Percentiles rank a stretch among this genome's conserved stretches.
These are phyloP conservation scores for Anthracocystis panici-leucophaei DNA, from an alignment of 1,284 basidiomycete genomes.

Conservation along the genomic window DNA sequence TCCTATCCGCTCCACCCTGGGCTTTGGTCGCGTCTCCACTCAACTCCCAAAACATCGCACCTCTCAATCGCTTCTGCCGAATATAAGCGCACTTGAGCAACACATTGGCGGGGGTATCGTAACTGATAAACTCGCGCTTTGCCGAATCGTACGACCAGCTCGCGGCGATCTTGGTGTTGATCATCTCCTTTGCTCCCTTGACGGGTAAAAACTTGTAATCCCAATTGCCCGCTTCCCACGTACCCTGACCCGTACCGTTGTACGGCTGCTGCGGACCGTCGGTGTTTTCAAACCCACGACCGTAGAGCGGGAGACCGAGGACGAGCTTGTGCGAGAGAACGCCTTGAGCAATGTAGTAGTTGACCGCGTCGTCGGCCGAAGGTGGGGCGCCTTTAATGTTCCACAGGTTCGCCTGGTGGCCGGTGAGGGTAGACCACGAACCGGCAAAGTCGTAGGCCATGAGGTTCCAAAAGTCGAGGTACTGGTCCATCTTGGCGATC, in stretches of 20 bases:
- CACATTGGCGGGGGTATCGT: conserved; percentile 79
- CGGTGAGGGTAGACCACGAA: conserved; percentile 77
- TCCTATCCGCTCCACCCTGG: conserved; percentile 48
- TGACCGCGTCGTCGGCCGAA: conserved; percentile 79
- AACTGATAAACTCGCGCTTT: conserved; percentile 82
- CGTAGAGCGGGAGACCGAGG: conserved; percentile 76
- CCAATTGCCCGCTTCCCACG: conserved; percentile 73
- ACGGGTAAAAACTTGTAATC: conserved; percentile 82
- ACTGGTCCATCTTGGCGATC: conserved; percentile 79
- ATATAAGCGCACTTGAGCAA: conserved; percentile 82
- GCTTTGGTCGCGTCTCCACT: conserved; percentile 65
- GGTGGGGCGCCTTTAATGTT: conserved; percentile 68
- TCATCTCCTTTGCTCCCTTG: conserved; percentile 76
- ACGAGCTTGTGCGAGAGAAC: conserved; percentile 81
- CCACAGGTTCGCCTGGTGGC: conserved; percentile 84
- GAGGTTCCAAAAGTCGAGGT: conserved; percentile 86
- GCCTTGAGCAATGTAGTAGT: conserved; percentile 77
- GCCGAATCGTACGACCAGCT: conserved; percentile 80
- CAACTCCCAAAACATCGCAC: conserved; percentile 78
- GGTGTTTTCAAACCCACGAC: conserved; percentile 84
- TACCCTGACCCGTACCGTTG: conserved; percentile 81
- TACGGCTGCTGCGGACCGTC: conserved; percentile 80
- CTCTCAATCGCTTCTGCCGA: conserved; percentile 77
- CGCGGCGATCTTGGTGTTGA: conserved; percentile 78
- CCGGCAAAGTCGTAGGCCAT: conserved; percentile 77